Evolutionary conservation across 106 monocot genomes (phyloP).

Genomic region (Apostasia ramifera): DNA sequence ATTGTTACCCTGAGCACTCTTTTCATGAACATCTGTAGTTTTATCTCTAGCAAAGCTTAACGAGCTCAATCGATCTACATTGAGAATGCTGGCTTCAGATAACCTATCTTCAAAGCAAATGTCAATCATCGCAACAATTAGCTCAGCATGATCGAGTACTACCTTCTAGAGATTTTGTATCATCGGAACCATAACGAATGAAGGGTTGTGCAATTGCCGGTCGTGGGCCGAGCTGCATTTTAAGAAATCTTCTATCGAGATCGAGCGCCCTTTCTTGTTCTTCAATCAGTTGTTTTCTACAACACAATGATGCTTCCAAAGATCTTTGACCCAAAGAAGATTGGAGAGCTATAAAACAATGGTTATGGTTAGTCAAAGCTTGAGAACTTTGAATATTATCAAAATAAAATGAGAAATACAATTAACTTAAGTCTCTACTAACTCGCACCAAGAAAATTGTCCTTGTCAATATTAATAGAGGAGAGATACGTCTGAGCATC

Average conservation of each 20-base stretch:
- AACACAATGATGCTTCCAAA: not conserved
- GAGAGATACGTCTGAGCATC: constrained; percentile 3
- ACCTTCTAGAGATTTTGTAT: not conserved
- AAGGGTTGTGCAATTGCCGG: too few relatives aligned
- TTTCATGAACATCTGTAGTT: not conserved
- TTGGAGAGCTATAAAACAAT: not conserved
- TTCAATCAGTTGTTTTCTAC: not conserved
- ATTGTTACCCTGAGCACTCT: not conserved
- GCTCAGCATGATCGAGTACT: too few relatives aligned
- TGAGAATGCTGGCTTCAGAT: not conserved
- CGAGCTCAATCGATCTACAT: constrained; percentile 1
- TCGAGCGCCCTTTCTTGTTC: not conserved
- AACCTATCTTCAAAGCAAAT: too few relatives aligned
- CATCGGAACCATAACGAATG: too few relatives aligned
- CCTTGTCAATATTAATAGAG: constrained; percentile 1
- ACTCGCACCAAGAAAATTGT: not conserved
- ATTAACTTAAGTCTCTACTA: not conserved
- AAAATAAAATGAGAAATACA: not conserved
- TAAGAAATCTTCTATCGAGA: too few relatives aligned
- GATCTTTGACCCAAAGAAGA: not conserved
- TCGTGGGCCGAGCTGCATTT: too few relatives aligned
- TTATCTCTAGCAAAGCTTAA: not conserved
- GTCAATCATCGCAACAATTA: too few relatives aligned
- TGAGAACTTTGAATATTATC: not conserved
- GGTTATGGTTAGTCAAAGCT: too few relatives aligned